Evolutionary conservation across 768 basidiomycete species (phyloP).

Genomic region (Myochromella boudieri): DNA sequence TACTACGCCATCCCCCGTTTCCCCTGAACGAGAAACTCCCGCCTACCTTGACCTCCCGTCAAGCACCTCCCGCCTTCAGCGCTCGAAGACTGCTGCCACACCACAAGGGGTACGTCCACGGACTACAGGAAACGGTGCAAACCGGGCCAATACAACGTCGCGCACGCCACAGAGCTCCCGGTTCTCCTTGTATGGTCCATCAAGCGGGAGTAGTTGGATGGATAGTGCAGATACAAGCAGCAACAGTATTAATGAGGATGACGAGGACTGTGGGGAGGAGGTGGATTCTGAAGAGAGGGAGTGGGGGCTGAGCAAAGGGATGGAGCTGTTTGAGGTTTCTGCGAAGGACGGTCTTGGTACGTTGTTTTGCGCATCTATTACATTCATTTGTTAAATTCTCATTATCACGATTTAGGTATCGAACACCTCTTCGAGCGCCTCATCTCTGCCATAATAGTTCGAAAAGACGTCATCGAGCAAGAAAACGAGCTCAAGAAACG

Average conservation of each 20-base stretch:
- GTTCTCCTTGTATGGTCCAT: slow-evolving; percentile 57
- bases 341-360: slow-evolving; percentile 85
- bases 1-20: slow-evolving; percentile 37
- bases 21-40: slow-evolving; percentile 59
- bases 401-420: slow-evolving; percentile 55
- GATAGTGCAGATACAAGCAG: slow-evolving; percentile 61
- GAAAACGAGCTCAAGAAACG: slow-evolving; percentile 80
- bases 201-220: slow-evolving; percentile 51
- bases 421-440: slow-evolving; percentile 77
- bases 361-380: slow-evolving; percentile 25
- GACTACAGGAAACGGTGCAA: slow-evolving; percentile 44
- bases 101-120: slow-evolving; percentile 51
- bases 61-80: slow-evolving; percentile 51
- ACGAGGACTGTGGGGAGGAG: slow-evolving; percentile 56
- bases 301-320: slow-evolving; percentile 79
- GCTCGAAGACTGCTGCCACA: slow-evolving; percentile 47
- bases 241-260: slow-evolving; percentile 67
- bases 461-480: slow-evolving; percentile 76
- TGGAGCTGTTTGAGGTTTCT: slow-evolving; percentile 90
- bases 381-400: slow-evolving; percentile 9
- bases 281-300: slow-evolving; percentile 51
- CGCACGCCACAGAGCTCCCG: slow-evolving; percentile 56
- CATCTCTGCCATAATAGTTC: slow-evolving; percentile 75
- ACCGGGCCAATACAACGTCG: slow-evolving; percentile 40
- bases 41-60: slow-evolving; percentile 62